Base-by-base conservation (phyloP, 805 yeast species). In the Saccharomycopsis guyanensis region DNA sequence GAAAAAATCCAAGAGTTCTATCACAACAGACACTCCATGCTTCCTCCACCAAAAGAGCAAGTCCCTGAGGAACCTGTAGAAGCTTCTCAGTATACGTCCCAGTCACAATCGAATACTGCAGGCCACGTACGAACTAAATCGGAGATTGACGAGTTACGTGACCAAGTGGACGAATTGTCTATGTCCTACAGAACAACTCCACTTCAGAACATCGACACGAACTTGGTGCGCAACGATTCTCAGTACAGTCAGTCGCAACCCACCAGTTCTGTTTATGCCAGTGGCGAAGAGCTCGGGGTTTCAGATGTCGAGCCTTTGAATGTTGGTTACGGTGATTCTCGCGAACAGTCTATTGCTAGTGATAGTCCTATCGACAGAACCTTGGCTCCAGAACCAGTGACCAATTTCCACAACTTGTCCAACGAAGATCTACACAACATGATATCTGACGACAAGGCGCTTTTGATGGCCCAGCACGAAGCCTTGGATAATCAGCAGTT, bases 111-210 rank as follows among this genome's bases (percentile, higher is more conserved):
- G n/a, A n/a, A n/a, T n/a, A n/a, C n/a, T n/a, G 10, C 29, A 25
- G 43, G 43, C 34, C 47, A 44, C 29, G 31, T 12, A 10, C 33
- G 47, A 32, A 44, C 47, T 3, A 38, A 39, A 16, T 44, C 47
- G 18, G 47, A 45, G 18, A 32, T 44, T 15, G 49, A 49, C 25
- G 45, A 40, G 16, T 49, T 49, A 20, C 49, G 40, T 15, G 47
- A 44, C 27, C 43, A 44, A 25, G 47, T 44, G 12, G 33, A 44
- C 15, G 47, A 38, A 13, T 27, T 44, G 42, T 29, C 40, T 12
- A 40, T 40, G 35, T 25, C n/a, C 13, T 16, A 34, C 38, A 19
- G 10, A 16, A 34, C 18, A 34, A 16, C 15, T 5, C 22, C 22
- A 8, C 38, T 19, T 6, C 10, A 19, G 10, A 34, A 34, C 20